A percentile compares a stretch with the other conserved stretches of the same genome.
These are phyloP conservation scores for Venturia nashicola DNA, from an alignment of 2,329 filamentous ascomycete genomes.

Conservation along the genomic window DNA sequence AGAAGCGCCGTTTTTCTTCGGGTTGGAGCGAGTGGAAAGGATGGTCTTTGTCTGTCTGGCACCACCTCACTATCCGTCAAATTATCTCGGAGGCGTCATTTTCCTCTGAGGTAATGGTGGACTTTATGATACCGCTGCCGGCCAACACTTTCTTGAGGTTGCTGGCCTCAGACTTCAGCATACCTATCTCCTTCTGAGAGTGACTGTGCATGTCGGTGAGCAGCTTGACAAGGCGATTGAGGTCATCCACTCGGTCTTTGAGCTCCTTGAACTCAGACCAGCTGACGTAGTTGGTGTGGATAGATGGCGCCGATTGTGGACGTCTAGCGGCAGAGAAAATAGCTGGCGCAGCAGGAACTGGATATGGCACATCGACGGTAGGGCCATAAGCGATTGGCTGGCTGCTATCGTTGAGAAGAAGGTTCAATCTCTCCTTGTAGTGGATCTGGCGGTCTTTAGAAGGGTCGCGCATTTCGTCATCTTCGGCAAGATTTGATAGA, in stretches of 20 bases:
- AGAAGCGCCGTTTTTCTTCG: neutral
- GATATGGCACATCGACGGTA: neutral
- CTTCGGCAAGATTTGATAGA: constrained; percentile 19
- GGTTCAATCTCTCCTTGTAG: constrained; percentile 17
- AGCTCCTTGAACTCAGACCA: constrained; percentile 3
- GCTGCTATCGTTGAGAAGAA: constrained; percentile 4
- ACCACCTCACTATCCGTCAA: neutral
- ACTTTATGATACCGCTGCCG: neutral
- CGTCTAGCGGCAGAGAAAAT: neutral
- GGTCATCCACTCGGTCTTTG: neutral
- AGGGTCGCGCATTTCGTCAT: constrained; percentile 18
- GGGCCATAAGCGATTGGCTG: neutral
- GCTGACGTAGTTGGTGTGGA: neutral
- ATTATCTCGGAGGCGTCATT: neutral
- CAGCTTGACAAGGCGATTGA: neutral
- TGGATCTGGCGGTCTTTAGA: constrained; percentile 16
- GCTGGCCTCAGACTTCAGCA: neutral
- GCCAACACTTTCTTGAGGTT: neutral
- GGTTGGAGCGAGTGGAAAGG: neutral
- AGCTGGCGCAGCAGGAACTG: neutral
- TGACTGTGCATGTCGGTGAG: constrained; percentile 3
- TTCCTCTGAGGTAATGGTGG: neutral
- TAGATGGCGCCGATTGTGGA: neutral
- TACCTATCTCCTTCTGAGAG: neutral
- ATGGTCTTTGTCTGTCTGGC: neutral